Percentiles rank a stretch among this genome's conserved stretches.
Evolutionary conservation across 768 basidiomycete species (phyloP).

Genomic region (Harrya chromipes): DNA sequence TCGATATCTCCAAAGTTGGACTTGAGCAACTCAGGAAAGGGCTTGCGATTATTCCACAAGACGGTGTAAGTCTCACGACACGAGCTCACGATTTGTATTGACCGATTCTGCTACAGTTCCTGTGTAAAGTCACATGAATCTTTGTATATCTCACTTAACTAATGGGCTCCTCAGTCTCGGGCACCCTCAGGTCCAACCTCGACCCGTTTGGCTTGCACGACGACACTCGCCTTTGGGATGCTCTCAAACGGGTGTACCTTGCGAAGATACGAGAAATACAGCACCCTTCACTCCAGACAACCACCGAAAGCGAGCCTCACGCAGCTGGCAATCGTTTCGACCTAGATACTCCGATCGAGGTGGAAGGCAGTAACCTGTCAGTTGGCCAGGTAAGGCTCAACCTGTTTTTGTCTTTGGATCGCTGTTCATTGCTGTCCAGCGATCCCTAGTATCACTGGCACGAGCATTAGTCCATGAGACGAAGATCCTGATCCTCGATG

Average conservation of each 20-base stretch:
- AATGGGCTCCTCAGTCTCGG: conserved; percentile 50
- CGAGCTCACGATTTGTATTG: neutral
- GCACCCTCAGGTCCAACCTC: conserved; percentile 80
- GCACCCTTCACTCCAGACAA: conserved; percentile 29
- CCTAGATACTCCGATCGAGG: conserved; percentile 80
- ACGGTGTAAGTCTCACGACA: conserved; percentile 33
- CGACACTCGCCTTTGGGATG: conserved; percentile 86
- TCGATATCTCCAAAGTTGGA: conserved; percentile 83
- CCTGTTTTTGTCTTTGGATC: too few relatives aligned
- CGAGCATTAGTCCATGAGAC: conserved; percentile 86
- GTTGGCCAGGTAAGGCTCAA: conserved; percentile 47
- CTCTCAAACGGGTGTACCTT: conserved; percentile 80
- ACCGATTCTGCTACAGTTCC: conserved; percentile 31
- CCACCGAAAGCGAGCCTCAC: conserved; percentile 37
- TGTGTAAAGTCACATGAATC: conserved; percentile 29
- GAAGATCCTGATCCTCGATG: conserved; percentile 83
- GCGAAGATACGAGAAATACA: conserved; percentile 47
- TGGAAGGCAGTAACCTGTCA: conserved; percentile 82
- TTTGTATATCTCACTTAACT: conserved; percentile 7
- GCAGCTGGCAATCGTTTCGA: conserved; percentile 55
- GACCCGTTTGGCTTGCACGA: conserved; percentile 85
- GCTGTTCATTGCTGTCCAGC: conserved; percentile 35
- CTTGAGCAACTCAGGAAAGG: conserved; percentile 65
- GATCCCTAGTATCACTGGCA: conserved; percentile 83
- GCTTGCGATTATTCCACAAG: conserved; percentile 85